Evolutionary conservation across 495 filamentous ascomycete species (phyloP).

Genomic region (Glutinoglossum americanum): DNA sequence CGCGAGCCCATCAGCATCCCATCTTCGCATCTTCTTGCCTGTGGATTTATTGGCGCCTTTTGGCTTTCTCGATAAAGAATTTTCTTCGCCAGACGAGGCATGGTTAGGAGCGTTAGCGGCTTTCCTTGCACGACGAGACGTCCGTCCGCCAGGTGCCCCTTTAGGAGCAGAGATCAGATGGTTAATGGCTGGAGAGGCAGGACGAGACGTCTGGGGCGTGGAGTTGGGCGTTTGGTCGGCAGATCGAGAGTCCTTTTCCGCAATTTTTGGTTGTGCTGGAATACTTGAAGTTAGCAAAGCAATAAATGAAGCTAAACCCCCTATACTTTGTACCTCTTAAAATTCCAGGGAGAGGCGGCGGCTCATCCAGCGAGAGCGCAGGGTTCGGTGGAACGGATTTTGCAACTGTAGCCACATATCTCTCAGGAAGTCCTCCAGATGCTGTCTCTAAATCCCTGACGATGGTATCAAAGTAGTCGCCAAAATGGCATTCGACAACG

Average conservation of each 20-base stretch:
- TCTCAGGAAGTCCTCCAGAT: slow-evolving; percentile 19
- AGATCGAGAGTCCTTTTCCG: slow-evolving; percentile 21
- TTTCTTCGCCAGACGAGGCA: slow-evolving; percentile 70
- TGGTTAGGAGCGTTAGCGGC: slow-evolving; percentile 40
- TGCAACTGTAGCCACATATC: slow-evolving; percentile 11
- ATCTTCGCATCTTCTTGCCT: slow-evolving; percentile 63
- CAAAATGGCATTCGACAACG: slow-evolving; percentile 55
- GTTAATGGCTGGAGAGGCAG: slow-evolving; percentile 42
- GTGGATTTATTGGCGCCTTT: slow-evolving; percentile 22
- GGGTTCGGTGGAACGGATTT: slow-evolving; percentile 11
- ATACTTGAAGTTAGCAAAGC: not conserved
- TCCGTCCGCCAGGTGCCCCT: slow-evolving; percentile 35
- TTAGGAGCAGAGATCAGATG: slow-evolving; percentile 39
- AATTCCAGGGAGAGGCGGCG: slow-evolving; percentile 34
- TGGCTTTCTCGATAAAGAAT: slow-evolving; percentile 25
- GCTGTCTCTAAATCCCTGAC: slow-evolving; percentile 58
- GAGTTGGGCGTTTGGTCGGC: slow-evolving; percentile 40
- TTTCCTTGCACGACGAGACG: slow-evolving; percentile 67
- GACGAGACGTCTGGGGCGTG: slow-evolving; percentile 61
- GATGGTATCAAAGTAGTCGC: slow-evolving; percentile 86
- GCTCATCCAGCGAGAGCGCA: slow-evolving; percentile 17
- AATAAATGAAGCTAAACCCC: not conserved
- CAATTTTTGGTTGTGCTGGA: slow-evolving; percentile 8
- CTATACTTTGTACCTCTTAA: slow-evolving; percentile 19
- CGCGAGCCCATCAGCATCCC: slow-evolving; percentile 74